Evolutionary conservation across 2,329 filamentous ascomycete genomes (phyloP).

Genomic region (Penicillium sp.): DNA sequence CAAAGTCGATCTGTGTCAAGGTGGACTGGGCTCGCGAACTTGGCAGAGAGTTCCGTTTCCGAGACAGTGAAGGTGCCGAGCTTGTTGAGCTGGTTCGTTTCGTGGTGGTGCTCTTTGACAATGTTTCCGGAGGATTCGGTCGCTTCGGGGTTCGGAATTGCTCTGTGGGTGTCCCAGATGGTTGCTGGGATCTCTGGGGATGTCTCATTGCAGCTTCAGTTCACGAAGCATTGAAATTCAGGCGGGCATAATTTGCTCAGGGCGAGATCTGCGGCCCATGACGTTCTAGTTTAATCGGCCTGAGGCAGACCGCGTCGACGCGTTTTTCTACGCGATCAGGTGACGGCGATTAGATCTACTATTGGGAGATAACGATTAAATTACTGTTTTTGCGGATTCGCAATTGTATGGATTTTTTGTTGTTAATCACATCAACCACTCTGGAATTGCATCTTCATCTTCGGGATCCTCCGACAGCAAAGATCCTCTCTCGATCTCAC

Average conservation of each 20-base stretch:
- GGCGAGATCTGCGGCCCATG: slow-evolving; percentile 9
- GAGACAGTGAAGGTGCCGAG: slow-evolving; percentile 13
- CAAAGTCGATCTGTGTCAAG: slow-evolving; percentile 40
- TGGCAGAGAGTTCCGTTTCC: slow-evolving; percentile 17
- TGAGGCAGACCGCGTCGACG: slow-evolving; percentile 13
- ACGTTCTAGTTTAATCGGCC: slow-evolving; percentile 11
- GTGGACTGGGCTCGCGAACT: slow-evolving; percentile 33
- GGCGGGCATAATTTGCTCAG: background rate
- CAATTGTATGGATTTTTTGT: too few species aligned
- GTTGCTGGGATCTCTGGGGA: slow-evolving; percentile 10
- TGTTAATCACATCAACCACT: slow-evolving; percentile 49
- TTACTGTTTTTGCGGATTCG: too few species aligned
- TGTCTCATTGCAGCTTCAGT: slow-evolving; percentile 27
- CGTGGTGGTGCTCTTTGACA: background rate
- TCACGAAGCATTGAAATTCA: slow-evolving; percentile 2
- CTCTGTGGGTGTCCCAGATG: slow-evolving; percentile 14
- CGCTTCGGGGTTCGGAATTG: slow-evolving; percentile 23
- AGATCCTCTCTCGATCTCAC: slow-evolving; percentile 45
- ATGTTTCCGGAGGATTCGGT: slow-evolving; percentile 8
- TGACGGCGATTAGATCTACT: background rate
- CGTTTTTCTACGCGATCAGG: slow-evolving; percentile 9
- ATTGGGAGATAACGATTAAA: too few species aligned
- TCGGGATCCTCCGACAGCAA: slow-evolving; percentile 58
- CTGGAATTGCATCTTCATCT: slow-evolving; percentile 59
- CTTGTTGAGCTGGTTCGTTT: slow-evolving; percentile 10